These are phyloP conservation scores for Verticillium albo-atrum DNA, from an alignment of 2,329 filamentous ascomycete genomes.

Conservation along the genomic window DNA sequence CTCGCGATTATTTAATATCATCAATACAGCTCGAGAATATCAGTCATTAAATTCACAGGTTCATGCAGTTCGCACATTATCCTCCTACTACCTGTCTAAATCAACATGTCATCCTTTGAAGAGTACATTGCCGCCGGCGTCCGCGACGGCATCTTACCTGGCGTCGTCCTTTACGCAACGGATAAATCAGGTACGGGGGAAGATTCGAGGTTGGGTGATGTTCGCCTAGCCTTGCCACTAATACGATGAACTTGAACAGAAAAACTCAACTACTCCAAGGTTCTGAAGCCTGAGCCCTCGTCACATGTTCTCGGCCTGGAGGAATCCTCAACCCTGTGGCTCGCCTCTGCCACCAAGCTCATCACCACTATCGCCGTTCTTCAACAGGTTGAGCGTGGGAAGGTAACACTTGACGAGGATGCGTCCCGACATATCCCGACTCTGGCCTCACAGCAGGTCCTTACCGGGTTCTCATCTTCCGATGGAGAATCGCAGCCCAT, in stretches of 20 bases:
- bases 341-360: slow-evolving; percentile 40
- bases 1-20: too few species aligned
- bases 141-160: slow-evolving; percentile 6
- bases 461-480: slow-evolving; percentile 25
- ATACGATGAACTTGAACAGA: background rate
- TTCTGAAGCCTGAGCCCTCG: background rate
- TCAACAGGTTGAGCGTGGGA: slow-evolving; percentile 32
- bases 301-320: background rate
- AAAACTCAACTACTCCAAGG: slow-evolving; percentile 5
- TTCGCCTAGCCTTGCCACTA: background rate
- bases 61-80: background rate
- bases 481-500: slow-evolving; percentile 27
- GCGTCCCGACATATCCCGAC: slow-evolving; percentile 26
- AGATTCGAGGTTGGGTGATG: too few species aligned
- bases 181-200: slow-evolving; percentile 7
- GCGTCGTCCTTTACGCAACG: slow-evolving; percentile 8
- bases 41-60: too few species aligned
- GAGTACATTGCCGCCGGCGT: slow-evolving; percentile 5
- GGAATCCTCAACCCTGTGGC: slow-evolving; percentile 13
- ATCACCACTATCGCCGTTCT: slow-evolving; percentile 30
- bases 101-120: slow-evolving; percentile 7
- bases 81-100: too few species aligned
- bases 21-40: too few species aligned
- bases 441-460: slow-evolving; percentile 26
- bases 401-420: slow-evolving; percentile 31